A percentile compares a stretch with the other conserved stretches of the same genome.
Evolutionary conservation across 2,329 filamentous ascomycete genomes (phyloP).

Genomic region (Tolypocladium amazonense): DNA sequence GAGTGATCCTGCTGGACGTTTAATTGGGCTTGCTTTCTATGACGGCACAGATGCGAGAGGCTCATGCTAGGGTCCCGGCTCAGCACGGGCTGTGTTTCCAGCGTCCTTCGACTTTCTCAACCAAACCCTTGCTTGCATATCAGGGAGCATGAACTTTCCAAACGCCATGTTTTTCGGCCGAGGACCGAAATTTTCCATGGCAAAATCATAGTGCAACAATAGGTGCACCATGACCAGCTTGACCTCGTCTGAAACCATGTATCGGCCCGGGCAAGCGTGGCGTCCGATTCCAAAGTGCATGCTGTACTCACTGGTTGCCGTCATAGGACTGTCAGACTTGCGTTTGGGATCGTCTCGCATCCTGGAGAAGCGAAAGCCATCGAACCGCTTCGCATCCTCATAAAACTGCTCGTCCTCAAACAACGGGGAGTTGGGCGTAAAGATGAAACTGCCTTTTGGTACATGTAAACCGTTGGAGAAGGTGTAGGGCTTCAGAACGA

Average conservation of each 20-base stretch:
- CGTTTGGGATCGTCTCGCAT: slow-evolving; percentile 5
- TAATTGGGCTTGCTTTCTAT: not conserved
- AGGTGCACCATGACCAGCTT: slow-evolving; percentile 6
- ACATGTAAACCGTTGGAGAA: slow-evolving; percentile 7
- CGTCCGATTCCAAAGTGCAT: slow-evolving; percentile 8
- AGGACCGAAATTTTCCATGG: slow-evolving; percentile 4
- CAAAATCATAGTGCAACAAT: slow-evolving; percentile 6
- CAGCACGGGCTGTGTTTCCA: not conserved
- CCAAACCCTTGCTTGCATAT: slow-evolving; percentile 6
- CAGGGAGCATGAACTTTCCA: slow-evolving; percentile 6
- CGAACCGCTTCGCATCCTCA: slow-evolving; percentile 2
- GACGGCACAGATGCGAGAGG: not conserved
- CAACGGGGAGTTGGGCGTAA: slow-evolving; percentile 6
- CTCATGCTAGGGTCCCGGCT: not conserved
- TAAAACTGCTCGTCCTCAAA: slow-evolving; percentile 6
- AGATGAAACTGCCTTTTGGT: slow-evolving; percentile 5
- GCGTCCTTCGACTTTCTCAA: not conserved
- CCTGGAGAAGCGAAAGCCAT: slow-evolving; percentile 6
- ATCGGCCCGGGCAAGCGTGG: slow-evolving; percentile 7
- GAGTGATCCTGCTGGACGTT: not conserved
- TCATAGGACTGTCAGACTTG: slow-evolving; percentile 1
- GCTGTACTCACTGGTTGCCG: slow-evolving; percentile 5
- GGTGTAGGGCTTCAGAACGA: slow-evolving; percentile 5
- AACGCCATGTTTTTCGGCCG: slow-evolving; percentile 5
- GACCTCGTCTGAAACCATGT: slow-evolving; percentile 7